These are phyloP conservation scores for Diaporthe sp. DNA, from an alignment of 2,329 filamentous ascomycete genomes.

Conservation along the genomic window DNA sequence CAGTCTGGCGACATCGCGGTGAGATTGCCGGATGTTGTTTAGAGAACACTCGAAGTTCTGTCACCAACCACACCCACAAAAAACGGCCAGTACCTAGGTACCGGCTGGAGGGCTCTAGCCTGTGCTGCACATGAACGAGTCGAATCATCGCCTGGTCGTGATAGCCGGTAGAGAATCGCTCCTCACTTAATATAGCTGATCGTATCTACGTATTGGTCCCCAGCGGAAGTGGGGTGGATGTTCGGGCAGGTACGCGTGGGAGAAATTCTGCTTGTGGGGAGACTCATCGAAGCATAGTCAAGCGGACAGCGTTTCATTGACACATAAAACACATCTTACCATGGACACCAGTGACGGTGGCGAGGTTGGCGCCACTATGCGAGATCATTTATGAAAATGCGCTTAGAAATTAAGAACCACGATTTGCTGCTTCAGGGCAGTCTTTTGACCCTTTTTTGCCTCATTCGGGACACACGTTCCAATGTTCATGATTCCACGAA, in stretches of 20 bases:
- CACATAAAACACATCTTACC: background rate
- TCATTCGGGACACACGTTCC: background rate
- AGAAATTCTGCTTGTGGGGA: background rate
- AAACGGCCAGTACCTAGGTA: too few relatives aligned
- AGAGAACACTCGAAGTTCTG: constrained; percentile 41
- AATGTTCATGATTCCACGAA: background rate
- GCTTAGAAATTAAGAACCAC: background rate
- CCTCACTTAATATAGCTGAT: background rate
- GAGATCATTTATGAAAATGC: background rate
- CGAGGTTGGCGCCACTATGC: background rate
- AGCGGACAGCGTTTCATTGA: background rate
- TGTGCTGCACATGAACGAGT: background rate
- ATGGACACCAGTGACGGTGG: background rate
- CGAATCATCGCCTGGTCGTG: background rate
- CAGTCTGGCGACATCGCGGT: constrained; percentile 98
- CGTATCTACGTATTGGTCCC: background rate
- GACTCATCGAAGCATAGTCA: background rate
- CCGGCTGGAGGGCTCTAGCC: background rate
- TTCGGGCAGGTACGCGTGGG: background rate
- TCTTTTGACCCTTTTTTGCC: background rate
- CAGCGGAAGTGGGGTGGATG: background rate
- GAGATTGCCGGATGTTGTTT: constrained; percentile 89
- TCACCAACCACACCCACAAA: background rate
- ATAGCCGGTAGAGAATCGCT: background rate
- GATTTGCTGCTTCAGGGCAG: constrained; percentile 5